These are phyloP conservation scores for Mastigamoeba balamuthi DNA, from an alignment of 78 protist genomes.

Conservation along the genomic window DNA sequence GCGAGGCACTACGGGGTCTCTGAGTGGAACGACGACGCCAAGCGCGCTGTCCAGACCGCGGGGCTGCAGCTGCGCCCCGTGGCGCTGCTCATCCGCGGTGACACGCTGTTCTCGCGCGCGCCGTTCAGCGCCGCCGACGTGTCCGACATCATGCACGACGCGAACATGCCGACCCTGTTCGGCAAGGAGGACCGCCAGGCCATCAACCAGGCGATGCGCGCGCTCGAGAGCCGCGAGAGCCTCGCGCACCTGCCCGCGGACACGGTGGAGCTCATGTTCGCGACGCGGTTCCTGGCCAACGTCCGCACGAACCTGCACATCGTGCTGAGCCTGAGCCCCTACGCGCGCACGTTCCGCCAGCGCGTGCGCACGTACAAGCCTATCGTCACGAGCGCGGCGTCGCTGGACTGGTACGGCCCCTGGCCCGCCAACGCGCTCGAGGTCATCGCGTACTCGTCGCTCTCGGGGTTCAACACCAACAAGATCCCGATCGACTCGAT, in stretches of 20 bases:
- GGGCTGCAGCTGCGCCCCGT: slow-evolving; percentile 52
- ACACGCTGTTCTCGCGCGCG: slow-evolving; percentile 60
- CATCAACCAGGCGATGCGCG: slow-evolving; percentile 41
- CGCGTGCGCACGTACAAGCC: slow-evolving; percentile 84
- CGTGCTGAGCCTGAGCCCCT: slow-evolving; percentile 73
- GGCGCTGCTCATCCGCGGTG: slow-evolving; percentile 76
- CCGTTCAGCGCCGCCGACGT: slow-evolving; percentile 86
- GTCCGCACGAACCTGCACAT: slow-evolving; percentile 61
- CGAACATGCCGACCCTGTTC: slow-evolving; percentile 82
- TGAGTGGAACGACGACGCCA: slow-evolving; percentile 68
- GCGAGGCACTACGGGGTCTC: slow-evolving; percentile 39
- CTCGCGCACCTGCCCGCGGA: too few species aligned
- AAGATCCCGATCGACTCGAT: background rate
- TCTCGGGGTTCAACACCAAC: background rate
- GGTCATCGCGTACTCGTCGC: slow-evolving; percentile 18
- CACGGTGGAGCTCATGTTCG: slow-evolving; percentile 25
- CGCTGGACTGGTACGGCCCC: slow-evolving; percentile 83
- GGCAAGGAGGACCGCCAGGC: slow-evolving; percentile 40
- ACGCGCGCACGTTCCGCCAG: slow-evolving; percentile 57
- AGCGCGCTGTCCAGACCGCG: slow-evolving; percentile 15
- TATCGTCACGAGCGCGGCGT: slow-evolving; percentile 69
- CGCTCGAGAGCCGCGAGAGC: slow-evolving; percentile 9
- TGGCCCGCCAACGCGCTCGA: slow-evolving; percentile 89
- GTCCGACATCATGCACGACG: slow-evolving; percentile 68
- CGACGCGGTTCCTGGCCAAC: slow-evolving; percentile 35